phyloP scores from a whole-genome alignment of 495 filamentous ascomycete genomes.

The Baudoinia panamericana region DNA sequence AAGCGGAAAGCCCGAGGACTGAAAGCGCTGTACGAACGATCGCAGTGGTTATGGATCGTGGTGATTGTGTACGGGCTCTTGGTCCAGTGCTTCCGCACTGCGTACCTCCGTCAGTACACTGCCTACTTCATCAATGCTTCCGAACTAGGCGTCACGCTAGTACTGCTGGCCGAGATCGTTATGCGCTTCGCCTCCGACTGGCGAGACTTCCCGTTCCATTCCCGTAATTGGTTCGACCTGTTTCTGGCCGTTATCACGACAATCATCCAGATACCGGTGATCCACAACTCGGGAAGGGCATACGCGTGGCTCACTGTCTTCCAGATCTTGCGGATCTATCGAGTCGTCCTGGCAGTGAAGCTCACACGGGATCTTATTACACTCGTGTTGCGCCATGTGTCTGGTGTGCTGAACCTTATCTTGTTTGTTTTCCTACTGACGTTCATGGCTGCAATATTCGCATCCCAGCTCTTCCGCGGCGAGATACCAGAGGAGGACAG shows the following conservation, averaged over 20 bases:
- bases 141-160: slow-evolving; percentile 62
- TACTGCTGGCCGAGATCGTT: slow-evolving; percentile 73
- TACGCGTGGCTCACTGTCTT: slow-evolving; percentile 91
- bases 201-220: slow-evolving; percentile 59
- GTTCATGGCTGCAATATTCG: slow-evolving; percentile 86
- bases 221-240: slow-evolving; percentile 68
- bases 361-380: slow-evolving; percentile 73
- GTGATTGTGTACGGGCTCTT: slow-evolving; percentile 68
- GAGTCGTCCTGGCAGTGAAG: slow-evolving; percentile 77
- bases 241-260: slow-evolving; percentile 64
- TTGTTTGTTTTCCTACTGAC: slow-evolving; percentile 93
- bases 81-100: slow-evolving; percentile 60
- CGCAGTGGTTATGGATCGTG: slow-evolving; percentile 63
- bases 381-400: slow-evolving; percentile 80
- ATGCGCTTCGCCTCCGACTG: slow-evolving; percentile 67
- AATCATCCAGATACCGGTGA: slow-evolving; percentile 73
- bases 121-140: slow-evolving; percentile 47
- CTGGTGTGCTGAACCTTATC: slow-evolving; percentile 86
- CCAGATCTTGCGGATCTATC: slow-evolving; percentile 84
- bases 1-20: slow-evolving; percentile 41
- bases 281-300: slow-evolving; percentile 58
- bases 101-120: slow-evolving; percentile 50
- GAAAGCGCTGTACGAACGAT: slow-evolving; percentile 59
- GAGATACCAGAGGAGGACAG: slow-evolving; percentile 52
- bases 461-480: slow-evolving; percentile 82